Base-by-base conservation (phyloP, 352 stramenopile genomes). In the Phytophthora pluvialis region DNA sequence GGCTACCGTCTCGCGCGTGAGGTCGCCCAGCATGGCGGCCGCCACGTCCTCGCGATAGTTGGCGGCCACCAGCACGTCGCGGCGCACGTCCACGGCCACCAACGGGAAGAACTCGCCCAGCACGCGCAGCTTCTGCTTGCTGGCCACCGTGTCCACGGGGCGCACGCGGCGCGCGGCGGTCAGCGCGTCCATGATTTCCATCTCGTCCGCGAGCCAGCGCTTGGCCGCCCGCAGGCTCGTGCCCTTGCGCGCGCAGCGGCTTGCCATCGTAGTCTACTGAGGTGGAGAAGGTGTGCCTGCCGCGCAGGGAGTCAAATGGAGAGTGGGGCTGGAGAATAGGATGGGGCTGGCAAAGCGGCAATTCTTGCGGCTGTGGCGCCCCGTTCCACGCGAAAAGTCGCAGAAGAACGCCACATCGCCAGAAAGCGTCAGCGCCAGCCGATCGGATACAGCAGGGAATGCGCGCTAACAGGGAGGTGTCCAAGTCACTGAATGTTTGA, bases 21-120 rank as follows among this genome's bases (percentile, higher is more conserved):
- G 40, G 35, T 93, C 80, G 21, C 72, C 60, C 21, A 91, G 69
- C 78, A 93, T 89, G 33, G 70, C 67, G 0, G 81, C 84, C 0
- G 84, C 84, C 18, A 82, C 54, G 40, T 93, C 81, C 49, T 88
- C 73, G n/a, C 77, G 73, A 66, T 76, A 93, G 57, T 87, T 75
- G n/a, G 84, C 80, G 8, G 84, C 75, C 16, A 79, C 61, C 29
- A 93, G 66, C 53, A 93, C 77, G 52, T 91, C 84, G 39, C 81
- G 64, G 18, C 87, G 62, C 39, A 91, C 55, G 12, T 88, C 82
- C 15, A 74, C 31, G 1, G 64, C 60, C 7, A 90, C 51, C 6
- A 46, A 66, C 3, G 84, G 84, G 66, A 87, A 93, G 26, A 93
- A 75, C 31, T 90, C 81, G 42, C 73, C 70, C 44, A 93, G 60